Percentiles rank a stretch among this genome's conserved stretches.
Evolutionary conservation across 176 grass and related monocot genomes (phyloP).

Genomic region (Cenchrus fungigraminus): DNA sequence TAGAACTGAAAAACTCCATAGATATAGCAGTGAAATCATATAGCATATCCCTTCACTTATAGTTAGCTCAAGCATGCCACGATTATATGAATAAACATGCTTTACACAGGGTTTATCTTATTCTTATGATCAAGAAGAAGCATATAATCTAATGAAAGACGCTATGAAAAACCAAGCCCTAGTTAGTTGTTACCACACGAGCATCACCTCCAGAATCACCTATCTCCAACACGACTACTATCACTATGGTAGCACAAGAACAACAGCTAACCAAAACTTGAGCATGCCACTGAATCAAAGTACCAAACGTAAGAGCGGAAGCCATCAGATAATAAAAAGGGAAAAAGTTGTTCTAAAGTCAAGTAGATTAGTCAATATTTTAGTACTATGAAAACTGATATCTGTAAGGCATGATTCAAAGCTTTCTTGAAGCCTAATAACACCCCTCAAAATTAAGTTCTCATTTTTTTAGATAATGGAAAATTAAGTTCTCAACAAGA

Average conservation of each 20-base stretch:
- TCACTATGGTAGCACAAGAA: neutral
- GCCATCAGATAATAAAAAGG: neutral
- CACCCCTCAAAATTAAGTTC: no score
- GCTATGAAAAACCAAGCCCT: neutral
- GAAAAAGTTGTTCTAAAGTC: neutral
- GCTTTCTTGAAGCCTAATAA: neutral
- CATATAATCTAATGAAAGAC: neutral
- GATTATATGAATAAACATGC: neutral
- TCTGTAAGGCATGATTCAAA: neutral
- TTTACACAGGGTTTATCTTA: no score
- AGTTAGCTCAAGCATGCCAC: neutral
- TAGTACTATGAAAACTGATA: neutral
- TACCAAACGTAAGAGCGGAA: neutral
- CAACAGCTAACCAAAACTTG: neutral
- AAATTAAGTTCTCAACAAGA: neutral
- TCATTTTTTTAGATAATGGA: neutral
- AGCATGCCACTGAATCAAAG: neutral
- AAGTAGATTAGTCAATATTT: neutral
- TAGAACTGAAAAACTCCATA: neutral
- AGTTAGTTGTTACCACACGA: neutral
- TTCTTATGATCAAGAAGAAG: neutral
- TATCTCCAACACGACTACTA: neutral
- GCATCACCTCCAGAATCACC: neutral
- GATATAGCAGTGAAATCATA: neutral
- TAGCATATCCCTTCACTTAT: neutral